Percentiles rank a stretch among this genome's conserved stretches.
Evolutionary conservation across 208 protist species (phyloP).

Genomic region (Crithidia thermophila): DNA sequence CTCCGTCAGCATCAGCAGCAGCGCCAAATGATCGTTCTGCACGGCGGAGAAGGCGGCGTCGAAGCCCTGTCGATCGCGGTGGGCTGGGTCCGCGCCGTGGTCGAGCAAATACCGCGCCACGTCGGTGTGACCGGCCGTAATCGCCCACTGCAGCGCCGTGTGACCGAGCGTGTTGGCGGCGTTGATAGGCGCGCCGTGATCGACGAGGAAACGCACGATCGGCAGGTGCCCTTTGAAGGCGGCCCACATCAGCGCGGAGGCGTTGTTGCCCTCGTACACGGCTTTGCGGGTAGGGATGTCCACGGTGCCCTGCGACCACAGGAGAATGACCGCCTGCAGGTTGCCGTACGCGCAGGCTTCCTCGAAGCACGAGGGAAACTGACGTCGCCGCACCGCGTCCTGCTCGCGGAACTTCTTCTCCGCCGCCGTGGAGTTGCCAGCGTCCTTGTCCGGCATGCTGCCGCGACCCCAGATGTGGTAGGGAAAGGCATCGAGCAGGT

Average conservation of each 20-base stretch:
- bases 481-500: conserved; percentile 37
- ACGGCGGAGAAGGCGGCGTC: conserved; percentile 71
- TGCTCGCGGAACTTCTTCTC: conserved; percentile 20
- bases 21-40: conserved; percentile 45
- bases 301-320: conserved; percentile 60
- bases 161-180: conserved; percentile 51
- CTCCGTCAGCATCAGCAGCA: conserved; percentile 68
- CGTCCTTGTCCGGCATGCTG: conserved; percentile 7
- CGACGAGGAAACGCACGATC: conserved; percentile 73
- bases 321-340: conserved; percentile 48
- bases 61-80: conserved; percentile 58
- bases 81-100: conserved; percentile 57
- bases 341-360: conserved; percentile 72
- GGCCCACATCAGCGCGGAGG: conserved; percentile 80
- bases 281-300: conserved; percentile 35
- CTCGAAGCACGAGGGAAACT: conserved; percentile 50
- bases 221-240: conserved; percentile 52
- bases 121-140: conserved; percentile 45
- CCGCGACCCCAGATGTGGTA: conserved; percentile 38
- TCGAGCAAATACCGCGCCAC: conserved; percentile 68
- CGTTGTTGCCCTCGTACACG: conserved; percentile 59
- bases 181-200: conserved; percentile 54
- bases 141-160: conserved; percentile 70
- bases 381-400: conserved; percentile 39
- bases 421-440: background rate